Conservation (phyloP, 129 eudicot species). For the Centella asiatica region DNA sequence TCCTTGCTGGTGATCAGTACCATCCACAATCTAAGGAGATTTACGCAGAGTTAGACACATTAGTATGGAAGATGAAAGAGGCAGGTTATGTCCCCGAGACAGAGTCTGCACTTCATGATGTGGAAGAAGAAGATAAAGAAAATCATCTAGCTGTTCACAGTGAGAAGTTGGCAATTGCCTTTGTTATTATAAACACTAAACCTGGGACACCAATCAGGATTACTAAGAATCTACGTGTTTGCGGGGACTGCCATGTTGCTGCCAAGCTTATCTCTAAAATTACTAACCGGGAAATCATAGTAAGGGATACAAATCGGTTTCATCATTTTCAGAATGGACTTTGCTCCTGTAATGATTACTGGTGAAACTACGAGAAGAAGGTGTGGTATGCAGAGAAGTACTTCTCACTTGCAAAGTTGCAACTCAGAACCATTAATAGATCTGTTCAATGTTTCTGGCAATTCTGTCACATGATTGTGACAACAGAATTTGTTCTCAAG, state of each 20-base stretch:
- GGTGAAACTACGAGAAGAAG: constrained; percentile 34
- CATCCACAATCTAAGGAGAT: constrained; percentile 55
- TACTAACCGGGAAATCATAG: constrained; percentile 46
- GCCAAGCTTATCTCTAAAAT: constrained; percentile 64
- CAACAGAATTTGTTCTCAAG: too few relatives aligned
- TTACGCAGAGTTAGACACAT: constrained; percentile 38
- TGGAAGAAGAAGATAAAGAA: constrained; percentile 80
- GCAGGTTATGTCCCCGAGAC: constrained; percentile 60
- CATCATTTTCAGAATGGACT: constrained; percentile 55
- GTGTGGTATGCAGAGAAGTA: neutral
- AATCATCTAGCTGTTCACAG: constrained; percentile 65
- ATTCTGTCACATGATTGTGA: neutral
- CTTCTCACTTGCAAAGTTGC: neutral
- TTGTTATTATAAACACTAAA: constrained; percentile 50
- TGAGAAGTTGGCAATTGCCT: constrained; percentile 75
- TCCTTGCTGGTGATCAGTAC: constrained; percentile 68
- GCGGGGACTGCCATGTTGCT: constrained; percentile 80
- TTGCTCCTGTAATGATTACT: constrained; percentile 82
- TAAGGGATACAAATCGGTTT: constrained; percentile 71
- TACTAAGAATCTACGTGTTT: constrained; percentile 80
- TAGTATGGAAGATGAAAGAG: constrained; percentile 61
- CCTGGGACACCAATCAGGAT: constrained; percentile 45
- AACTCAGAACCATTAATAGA: neutral
- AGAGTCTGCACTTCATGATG: constrained; percentile 67
- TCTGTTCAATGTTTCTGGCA: neutral